These are phyloP conservation scores for Saccharum hybrid DNA, from an alignment of 202 grass and related monocot genomes.

Conservation along the genomic window DNA sequence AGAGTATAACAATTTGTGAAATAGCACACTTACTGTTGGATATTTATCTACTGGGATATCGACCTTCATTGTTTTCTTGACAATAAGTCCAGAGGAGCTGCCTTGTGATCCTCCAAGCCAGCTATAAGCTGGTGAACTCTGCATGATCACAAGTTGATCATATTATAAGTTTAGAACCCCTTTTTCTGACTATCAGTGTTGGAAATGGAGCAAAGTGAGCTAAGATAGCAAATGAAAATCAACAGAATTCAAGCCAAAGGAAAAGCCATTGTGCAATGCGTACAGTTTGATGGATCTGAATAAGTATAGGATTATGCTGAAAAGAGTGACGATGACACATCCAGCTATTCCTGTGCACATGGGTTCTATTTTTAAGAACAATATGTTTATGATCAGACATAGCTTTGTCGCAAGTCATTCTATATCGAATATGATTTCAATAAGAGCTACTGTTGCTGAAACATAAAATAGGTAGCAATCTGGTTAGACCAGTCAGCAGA, in stretches of 20 bases:
- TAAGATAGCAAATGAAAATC: constrained; percentile 6
- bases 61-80: constrained; percentile 98
- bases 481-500: constrained; percentile 38
- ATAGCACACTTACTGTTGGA: constrained; percentile 79
- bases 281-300: constrained; percentile 12
- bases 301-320: constrained; percentile 23
- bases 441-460: constrained; percentile 9
- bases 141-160: constrained; percentile 50
- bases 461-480: constrained; percentile 30
- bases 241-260: constrained; percentile 22
- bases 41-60: constrained; percentile 94
- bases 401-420: background rate
- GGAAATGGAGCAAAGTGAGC: constrained; percentile 15
- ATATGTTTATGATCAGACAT: constrained; percentile 4
- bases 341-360: constrained; percentile 14
- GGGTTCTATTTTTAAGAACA: constrained; percentile 1
- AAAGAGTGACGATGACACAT: constrained; percentile 7
- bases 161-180: constrained; percentile 37
- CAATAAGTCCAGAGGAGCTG: constrained; percentile 85
- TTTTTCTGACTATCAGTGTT: constrained; percentile 17
- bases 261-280: constrained; percentile 1
- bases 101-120: constrained; percentile 87
- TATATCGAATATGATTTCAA: constrained; percentile 21
- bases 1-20: constrained; percentile 29
- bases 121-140: constrained; percentile 86